A percentile compares a stretch with the other conserved stretches of the same genome.
phyloP scores from a whole-genome alignment of 768 basidiomycete species.

The Amanita rubescens region DNA sequence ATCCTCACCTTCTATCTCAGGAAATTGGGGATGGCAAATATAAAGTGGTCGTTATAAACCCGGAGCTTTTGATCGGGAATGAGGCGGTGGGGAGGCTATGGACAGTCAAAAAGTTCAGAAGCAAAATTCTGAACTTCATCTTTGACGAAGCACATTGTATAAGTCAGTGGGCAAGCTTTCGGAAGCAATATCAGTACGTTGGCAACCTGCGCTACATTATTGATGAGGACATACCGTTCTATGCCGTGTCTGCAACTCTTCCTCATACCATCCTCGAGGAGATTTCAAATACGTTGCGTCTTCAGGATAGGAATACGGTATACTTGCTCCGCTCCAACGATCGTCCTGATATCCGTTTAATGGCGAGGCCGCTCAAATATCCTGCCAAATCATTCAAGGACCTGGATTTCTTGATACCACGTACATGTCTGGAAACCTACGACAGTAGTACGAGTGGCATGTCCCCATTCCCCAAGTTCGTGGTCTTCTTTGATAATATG shows the following conservation, averaged over 20 bases:
- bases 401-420: constrained; percentile 17
- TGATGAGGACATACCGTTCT: constrained; percentile 20
- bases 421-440: constrained; percentile 7
- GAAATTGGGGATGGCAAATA: background rate
- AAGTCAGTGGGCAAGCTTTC: constrained; percentile 30
- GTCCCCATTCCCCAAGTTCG: constrained; percentile 10
- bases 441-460: constrained; percentile 1
- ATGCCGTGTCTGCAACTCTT: constrained; percentile 27
- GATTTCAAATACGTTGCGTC: constrained; percentile 15
- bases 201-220: constrained; percentile 21
- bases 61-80: background rate
- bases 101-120: background rate
- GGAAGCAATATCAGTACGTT: constrained; percentile 25
- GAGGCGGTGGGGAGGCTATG: background rate
- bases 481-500: constrained; percentile 22
- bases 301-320: constrained; percentile 10
- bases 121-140: constrained; percentile 17
- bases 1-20: background rate
- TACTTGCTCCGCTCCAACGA: constrained; percentile 21
- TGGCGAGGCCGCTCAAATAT: constrained; percentile 17
- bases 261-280: constrained; percentile 17
- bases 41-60: background rate
- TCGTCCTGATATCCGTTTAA: constrained; percentile 24
- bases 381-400: constrained; percentile 17
- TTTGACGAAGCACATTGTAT: constrained; percentile 36